Conservation (phyloP, 202 grass and related monocot genomes). For the Panicum virgatum region DNA sequence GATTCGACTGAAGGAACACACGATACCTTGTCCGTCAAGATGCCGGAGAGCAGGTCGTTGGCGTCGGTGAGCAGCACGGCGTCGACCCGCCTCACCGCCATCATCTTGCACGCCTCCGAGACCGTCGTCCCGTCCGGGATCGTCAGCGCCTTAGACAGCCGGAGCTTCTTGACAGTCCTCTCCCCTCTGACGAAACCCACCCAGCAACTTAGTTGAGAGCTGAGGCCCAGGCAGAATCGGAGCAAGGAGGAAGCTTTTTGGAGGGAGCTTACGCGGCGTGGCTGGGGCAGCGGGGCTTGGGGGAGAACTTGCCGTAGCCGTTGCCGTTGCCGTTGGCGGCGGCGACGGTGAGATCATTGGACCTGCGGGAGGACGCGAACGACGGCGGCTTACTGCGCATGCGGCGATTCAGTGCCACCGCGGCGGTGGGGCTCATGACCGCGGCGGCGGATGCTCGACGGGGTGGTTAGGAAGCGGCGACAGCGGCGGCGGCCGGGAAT, state of each 20-base stretch:
- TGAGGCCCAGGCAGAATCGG: not conserved
- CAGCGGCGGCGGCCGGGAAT: slow-evolving; percentile 35
- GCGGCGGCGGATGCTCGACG: not conserved
- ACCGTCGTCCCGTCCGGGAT: slow-evolving; percentile 77
- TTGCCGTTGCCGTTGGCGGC: not conserved
- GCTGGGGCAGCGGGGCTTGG: slow-evolving; percentile 50
- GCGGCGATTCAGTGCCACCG: slow-evolving; percentile 30
- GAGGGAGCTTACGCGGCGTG: slow-evolving; percentile 33
- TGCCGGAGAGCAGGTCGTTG: slow-evolving; percentile 87
- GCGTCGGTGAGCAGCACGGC: slow-evolving; percentile 83
- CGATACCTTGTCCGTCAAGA: slow-evolving; percentile 83
- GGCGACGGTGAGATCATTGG: slow-evolving; percentile 24
- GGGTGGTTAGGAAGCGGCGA: not conserved
- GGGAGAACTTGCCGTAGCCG: slow-evolving; percentile 29
- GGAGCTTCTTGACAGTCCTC: slow-evolving; percentile 88
- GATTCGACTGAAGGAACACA: not conserved
- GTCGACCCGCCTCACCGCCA: slow-evolving; percentile 76
- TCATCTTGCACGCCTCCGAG: slow-evolving; percentile 79
- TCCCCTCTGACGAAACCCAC: slow-evolving; percentile 56
- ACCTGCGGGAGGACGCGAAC: slow-evolving; percentile 32
- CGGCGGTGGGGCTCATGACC: slow-evolving; percentile 32
- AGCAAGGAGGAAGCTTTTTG: not conserved
- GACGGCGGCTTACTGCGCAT: slow-evolving; percentile 50
- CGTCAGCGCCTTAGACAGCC: slow-evolving; percentile 91
- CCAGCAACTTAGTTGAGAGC: slow-evolving; percentile 12